Conservation (phyloP, 371 early-diverging fungal genomes). For the Circinella minor region DNA sequence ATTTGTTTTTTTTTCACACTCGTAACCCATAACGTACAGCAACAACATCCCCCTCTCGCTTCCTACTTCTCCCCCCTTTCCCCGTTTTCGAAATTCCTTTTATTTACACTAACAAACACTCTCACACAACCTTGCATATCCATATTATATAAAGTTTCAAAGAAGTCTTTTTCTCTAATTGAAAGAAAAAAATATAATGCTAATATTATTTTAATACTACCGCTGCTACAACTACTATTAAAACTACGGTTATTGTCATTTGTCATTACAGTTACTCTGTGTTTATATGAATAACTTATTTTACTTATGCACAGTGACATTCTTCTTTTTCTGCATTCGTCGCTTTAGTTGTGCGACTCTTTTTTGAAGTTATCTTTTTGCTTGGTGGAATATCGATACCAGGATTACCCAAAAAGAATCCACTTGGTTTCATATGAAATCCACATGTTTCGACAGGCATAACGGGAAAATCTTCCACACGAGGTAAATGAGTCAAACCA, state of each 20-base stretch:
- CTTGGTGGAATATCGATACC: conserved; percentile 45
- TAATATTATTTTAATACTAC: no score
- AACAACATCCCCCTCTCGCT: not conserved
- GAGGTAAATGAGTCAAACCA: conserved; percentile 49
- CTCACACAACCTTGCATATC: no score
- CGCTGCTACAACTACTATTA: no score
- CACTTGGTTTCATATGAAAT: conserved; percentile 35
- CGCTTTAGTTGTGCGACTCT: no score
- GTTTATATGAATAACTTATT: no score
- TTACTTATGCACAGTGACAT: no score
- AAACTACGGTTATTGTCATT: no score
- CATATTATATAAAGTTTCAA: no score
- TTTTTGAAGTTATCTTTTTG: conserved; percentile 19
- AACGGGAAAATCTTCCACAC: conserved; percentile 55
- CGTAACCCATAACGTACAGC: not conserved
- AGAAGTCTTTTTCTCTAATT: no score
- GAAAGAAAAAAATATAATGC: no score
- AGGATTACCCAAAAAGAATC: conserved; percentile 38
- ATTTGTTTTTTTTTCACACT: not conserved
- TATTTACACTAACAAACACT: not conserved
- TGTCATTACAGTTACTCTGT: no score
- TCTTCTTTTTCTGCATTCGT: no score
- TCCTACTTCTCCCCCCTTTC: not conserved
- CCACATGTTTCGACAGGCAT: conserved; percentile 57
- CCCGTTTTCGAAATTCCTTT: not conserved